Conservation (phyloP, 768 basidiomycete species). For the Calocera viscosa region DNA sequence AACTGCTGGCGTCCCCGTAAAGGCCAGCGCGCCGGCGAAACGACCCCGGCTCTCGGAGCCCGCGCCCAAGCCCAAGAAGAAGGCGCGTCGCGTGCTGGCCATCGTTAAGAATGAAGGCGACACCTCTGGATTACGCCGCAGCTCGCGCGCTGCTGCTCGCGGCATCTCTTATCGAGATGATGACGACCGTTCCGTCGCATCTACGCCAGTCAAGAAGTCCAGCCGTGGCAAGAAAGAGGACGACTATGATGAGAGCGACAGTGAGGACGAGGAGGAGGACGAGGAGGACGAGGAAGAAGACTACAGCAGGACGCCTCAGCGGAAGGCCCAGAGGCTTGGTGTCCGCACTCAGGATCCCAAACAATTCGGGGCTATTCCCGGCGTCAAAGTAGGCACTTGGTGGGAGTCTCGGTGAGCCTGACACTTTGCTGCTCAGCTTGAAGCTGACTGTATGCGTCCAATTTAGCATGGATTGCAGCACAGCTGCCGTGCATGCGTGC, state of each 20-base stretch:
- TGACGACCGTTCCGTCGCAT: slow-evolving; percentile 39
- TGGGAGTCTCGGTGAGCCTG: slow-evolving; percentile 53
- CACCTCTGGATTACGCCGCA: slow-evolving; percentile 38
- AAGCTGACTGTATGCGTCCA: slow-evolving; percentile 5
- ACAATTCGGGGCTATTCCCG: slow-evolving; percentile 68
- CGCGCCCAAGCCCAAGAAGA: slow-evolving; percentile 9
- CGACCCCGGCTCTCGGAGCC: neutral
- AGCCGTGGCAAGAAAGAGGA: neutral
- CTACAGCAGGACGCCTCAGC: neutral
- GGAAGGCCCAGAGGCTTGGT: slow-evolving; percentile 21
- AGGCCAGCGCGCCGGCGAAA: neutral
- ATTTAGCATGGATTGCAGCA: slow-evolving; percentile 48
- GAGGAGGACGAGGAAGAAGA: slow-evolving; percentile 21
- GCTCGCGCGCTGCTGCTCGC: slow-evolving; percentile 40
- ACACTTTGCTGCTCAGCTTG: neutral
- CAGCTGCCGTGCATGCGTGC: slow-evolving; percentile 75
- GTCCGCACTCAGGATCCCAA: slow-evolving; percentile 35
- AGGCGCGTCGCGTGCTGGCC: neutral
- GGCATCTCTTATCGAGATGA: neutral
- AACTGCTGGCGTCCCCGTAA: neutral
- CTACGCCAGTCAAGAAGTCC: slow-evolving; percentile 37
- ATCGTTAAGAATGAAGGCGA: slow-evolving; percentile 2
- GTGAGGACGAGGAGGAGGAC: slow-evolving; percentile 20
- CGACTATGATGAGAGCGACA: slow-evolving; percentile 16
- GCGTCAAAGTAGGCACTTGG: slow-evolving; percentile 65